A percentile compares a stretch with the other conserved stretches of the same genome.
phyloP scores from a whole-genome alignment of 2,329 filamentous ascomycete genomes.

The Nigrospora osmanthi region DNA sequence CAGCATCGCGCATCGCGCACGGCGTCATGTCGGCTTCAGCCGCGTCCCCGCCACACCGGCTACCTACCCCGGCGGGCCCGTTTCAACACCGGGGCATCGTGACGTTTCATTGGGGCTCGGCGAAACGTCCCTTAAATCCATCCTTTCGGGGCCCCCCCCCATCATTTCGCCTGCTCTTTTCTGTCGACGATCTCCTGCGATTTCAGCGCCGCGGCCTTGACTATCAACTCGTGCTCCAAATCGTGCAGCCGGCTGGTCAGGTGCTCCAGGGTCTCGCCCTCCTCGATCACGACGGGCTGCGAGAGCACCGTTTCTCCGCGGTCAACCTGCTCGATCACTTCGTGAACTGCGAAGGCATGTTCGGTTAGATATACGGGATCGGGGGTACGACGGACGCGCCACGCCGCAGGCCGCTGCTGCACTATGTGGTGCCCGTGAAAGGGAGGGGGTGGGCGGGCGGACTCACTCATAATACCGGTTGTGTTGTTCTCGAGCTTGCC shows the following conservation, averaged over 20 bases:
- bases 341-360: conserved; percentile 40
- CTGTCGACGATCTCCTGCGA: not conserved
- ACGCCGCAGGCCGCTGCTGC: not conserved
- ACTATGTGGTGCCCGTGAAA: conserved; percentile 32
- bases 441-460: conserved; percentile 26
- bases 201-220: conserved; percentile 52
- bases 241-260: conserved; percentile 68
- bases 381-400: not conserved
- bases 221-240: conserved; percentile 71
- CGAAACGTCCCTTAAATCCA: no score
- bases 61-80: no score
- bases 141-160: no score
- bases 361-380: not conserved
- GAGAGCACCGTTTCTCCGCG: conserved; percentile 67
- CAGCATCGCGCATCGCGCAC: no score
- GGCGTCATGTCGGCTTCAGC: no score
- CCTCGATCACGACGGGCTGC: conserved; percentile 57
- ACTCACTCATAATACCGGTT: conserved; percentile 63
- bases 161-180: not conserved
- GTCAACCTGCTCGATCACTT: conserved; percentile 76
- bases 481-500: conserved; percentile 50
- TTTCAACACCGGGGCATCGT: no score
- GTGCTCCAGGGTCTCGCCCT: conserved; percentile 55
- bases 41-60: no score
- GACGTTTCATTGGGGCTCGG: no score